phyloP scores from a whole-genome alignment of 768 basidiomycete species.

The Kwoniella sp. region DNA sequence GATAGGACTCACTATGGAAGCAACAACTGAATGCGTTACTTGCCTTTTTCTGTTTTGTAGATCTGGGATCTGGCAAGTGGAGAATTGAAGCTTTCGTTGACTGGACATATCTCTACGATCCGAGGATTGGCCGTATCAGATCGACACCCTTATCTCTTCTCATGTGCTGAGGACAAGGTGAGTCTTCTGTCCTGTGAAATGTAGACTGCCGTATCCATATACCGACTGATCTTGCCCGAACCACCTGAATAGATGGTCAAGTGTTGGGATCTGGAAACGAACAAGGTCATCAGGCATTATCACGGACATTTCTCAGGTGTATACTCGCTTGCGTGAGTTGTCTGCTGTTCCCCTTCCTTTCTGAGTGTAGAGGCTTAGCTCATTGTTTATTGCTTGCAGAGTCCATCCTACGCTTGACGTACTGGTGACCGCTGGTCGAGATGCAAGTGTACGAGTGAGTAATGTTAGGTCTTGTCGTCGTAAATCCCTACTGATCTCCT shows the following conservation, averaged over 20 bases:
- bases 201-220: neutral
- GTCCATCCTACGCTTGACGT: slow-evolving; percentile 95
- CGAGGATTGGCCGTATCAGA: slow-evolving; percentile 88
- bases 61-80: slow-evolving; percentile 98
- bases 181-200: slow-evolving; percentile 29
- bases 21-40: neutral
- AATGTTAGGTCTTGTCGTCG: neutral
- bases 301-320: slow-evolving; percentile 98
- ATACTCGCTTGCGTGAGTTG: slow-evolving; percentile 69
- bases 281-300: slow-evolving; percentile 98
- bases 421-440: slow-evolving; percentile 90
- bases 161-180: slow-evolving; percentile 97
- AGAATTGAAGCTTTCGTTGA: slow-evolving; percentile 93
- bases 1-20: no score
- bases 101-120: slow-evolving; percentile 96
- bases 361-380: neutral
- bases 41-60: slow-evolving; percentile 26
- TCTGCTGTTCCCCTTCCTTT: slow-evolving; percentile 90
- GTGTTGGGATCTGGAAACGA: slow-evolving; percentile 98
- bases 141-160: slow-evolving; percentile 95
- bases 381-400: slow-evolving; percentile 47
- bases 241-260: slow-evolving; percentile 81
- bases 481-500: neutral
- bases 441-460: slow-evolving; percentile 82
- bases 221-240: neutral